Evolutionary conservation across 441 rosid genomes (phyloP), one percentile per base, ranked within the genome.

Genomic region (Isatis lusitanica): DNA sequence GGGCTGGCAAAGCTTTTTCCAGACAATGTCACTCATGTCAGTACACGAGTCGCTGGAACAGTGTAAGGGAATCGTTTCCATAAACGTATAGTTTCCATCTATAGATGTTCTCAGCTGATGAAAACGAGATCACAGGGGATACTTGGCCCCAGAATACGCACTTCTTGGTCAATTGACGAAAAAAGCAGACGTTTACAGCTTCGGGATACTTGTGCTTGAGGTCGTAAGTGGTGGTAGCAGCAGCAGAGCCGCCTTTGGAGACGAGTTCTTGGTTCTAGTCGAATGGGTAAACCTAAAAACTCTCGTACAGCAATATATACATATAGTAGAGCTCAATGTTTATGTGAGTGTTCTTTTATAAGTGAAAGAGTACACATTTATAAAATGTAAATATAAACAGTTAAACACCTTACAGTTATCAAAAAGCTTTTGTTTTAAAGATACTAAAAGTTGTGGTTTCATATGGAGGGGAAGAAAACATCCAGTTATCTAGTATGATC

Each of bases 101-200:
- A 38, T 1, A 6, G 0, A 17, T 30, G 26, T 6, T 6, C 46
- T 75, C 57, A 68, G 28, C 78, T 71, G 47, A 77, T 60, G 63
- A 65, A 66, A 47, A 31, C 8, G 44, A 33, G 51, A 50, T 60
- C 76, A 75, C 85, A 95, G 99, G 56, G 99, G 99, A 77, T 95
- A 95, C 81, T 83, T 92, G 79, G 99, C 99, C 13, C 99, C 99
- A 6, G 99, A 95, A 71, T 95, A 95, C 75, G 99, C 98, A 10
- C 80, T 85, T 64, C 75, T 89, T 15, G 95, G 99, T 69, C 91
- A 95, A 78, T 84, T 95, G 61, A 95, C 99, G 0, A 92, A 82
- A 84, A 95, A 90, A 85, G 99, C 94, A 0, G 99, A 95, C 28
- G 90, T 95, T 18, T 95, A 89, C 82, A 92, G 99, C 78, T 90